Base-by-base conservation (phyloP, 2,329 filamentous ascomycete species). In the Daldinia sp. region DNA sequence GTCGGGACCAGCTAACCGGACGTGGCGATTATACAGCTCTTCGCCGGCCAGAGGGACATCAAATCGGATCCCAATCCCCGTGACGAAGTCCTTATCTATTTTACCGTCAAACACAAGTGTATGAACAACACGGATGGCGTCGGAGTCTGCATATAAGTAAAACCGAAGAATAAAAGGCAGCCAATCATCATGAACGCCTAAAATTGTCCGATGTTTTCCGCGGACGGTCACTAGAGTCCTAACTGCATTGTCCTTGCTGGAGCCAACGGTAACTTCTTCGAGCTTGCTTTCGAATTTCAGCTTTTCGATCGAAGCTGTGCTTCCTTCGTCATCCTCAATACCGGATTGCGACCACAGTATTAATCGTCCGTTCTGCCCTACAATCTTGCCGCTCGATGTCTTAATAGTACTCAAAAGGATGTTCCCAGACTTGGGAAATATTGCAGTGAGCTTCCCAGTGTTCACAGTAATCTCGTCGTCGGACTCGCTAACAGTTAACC, bases 91-190 rank as follows among this genome's bases (percentile, higher is more conserved):
- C 19, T 78, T 77, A 3, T 79, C 73, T 0, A 79, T 71, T 3
- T 83, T 75, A 1, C 80, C 82, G 37, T 88, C 83, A 52, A 82
- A 87, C 1, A 86, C 73, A n/a, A 88, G 74, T 19, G 80, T 85
- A 68, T 88, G 86, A 0, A 87, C 75, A 0, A 85, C 75, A 32
- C 80, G 79, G 39, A 88, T 82, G 0, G 83, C 79, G 43, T 85
- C 81, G 0, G 86, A 87, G 63, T 83, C 78, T 27, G 82, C 78
- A 68, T 88, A 88, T 0, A 88, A 73, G 61, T 88, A 88, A 66
- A 88, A 87, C 1, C 86, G 80, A 1, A 86, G 67, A 2, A 78
- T 77, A 64, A 84, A 88, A 0, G 82, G 84, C 1, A 88, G 75
- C 83, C 83, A 87, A 13, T 81, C 75, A 1, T 74, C 76, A 54